A percentile compares a stretch with the other conserved stretches of the same genome.
These are phyloP conservation scores for Vanilla planifolia DNA, from an alignment of 106 monocot species.

Conservation along the genomic window DNA sequence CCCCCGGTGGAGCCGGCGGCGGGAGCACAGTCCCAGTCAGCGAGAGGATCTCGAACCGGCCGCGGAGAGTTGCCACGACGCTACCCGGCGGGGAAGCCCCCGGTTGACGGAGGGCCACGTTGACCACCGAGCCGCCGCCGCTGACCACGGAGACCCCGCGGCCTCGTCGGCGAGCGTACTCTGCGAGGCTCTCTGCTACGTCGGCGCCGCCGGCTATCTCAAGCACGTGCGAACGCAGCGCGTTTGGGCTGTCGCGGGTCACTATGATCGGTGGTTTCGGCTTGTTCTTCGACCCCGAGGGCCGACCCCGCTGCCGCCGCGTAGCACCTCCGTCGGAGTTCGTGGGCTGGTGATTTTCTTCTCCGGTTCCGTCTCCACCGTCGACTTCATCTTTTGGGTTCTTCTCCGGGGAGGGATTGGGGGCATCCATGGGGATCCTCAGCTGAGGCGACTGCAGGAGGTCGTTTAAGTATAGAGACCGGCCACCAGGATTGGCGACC, in stretches of 20 bases:
- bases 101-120: slow-evolving; percentile 1
- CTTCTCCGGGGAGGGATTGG: background rate
- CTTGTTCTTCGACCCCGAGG: background rate
- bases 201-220: slow-evolving; percentile 7
- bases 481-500: background rate
- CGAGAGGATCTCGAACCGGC: slow-evolving; percentile 3
- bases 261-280: background rate
- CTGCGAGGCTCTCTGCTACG: background rate
- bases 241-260: slow-evolving; percentile 3
- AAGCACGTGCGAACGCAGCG: slow-evolving; percentile 4
- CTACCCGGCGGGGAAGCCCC: background rate
- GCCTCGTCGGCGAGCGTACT: slow-evolving; percentile 6
- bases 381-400: background rate
- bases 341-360: background rate
- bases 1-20: slow-evolving; percentile 3
- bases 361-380: background rate
- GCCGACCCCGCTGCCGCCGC: background rate
- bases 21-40: slow-evolving; percentile 7
- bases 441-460: background rate
- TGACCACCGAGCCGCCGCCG: slow-evolving; percentile 5
- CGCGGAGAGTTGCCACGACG: background rate
- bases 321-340: background rate
- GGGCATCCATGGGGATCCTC: background rate
- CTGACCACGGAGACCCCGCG: slow-evolving; percentile 7
- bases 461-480: no score